Percentiles rank a stretch among this genome's conserved stretches.
Conservation (phyloP, 2,329 filamentous ascomycete genomes). For the Verticillium klebahnii region DNA sequence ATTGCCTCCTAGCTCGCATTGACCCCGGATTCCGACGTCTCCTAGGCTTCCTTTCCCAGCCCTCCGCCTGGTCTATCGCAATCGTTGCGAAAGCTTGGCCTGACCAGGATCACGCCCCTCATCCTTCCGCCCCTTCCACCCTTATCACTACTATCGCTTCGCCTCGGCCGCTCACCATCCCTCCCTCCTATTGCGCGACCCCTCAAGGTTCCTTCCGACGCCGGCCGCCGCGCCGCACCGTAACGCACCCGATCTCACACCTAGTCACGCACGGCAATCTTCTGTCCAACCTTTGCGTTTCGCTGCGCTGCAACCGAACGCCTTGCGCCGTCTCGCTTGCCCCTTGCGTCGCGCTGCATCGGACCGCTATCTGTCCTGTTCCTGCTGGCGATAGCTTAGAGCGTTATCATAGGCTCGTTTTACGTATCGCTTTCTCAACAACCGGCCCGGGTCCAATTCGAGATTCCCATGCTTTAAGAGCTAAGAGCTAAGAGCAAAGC, state of each 20-base stretch:
- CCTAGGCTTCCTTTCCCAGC: not conserved
- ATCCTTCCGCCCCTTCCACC: not conserved
- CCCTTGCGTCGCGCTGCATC: conserved; percentile 10
- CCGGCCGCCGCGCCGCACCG: not conserved
- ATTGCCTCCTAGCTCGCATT: not conserved
- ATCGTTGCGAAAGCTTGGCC: not conserved
- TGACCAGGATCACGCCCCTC: not conserved
- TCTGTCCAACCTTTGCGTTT: not conserved
- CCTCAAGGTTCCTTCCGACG: not conserved
- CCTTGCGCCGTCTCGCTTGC: conserved; percentile 21
- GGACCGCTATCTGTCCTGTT: conserved; percentile 4
- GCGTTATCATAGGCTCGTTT: not conserved
- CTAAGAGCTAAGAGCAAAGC: not conserved
- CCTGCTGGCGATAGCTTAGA: not conserved
- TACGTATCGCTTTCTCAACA: not conserved
- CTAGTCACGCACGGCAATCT: not conserved
- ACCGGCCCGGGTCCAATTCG: not conserved
- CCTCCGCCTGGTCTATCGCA: not conserved
- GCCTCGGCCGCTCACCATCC: not conserved
- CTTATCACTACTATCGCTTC: not conserved
- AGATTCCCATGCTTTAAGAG: not conserved
- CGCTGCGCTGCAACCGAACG: conserved; percentile 3
- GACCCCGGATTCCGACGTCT: not conserved
- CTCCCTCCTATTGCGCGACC: not conserved
- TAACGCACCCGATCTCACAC: not conserved